Conservation (phyloP, 768 basidiomycete species). For the Cystofilobasidium ferigula region DNA sequence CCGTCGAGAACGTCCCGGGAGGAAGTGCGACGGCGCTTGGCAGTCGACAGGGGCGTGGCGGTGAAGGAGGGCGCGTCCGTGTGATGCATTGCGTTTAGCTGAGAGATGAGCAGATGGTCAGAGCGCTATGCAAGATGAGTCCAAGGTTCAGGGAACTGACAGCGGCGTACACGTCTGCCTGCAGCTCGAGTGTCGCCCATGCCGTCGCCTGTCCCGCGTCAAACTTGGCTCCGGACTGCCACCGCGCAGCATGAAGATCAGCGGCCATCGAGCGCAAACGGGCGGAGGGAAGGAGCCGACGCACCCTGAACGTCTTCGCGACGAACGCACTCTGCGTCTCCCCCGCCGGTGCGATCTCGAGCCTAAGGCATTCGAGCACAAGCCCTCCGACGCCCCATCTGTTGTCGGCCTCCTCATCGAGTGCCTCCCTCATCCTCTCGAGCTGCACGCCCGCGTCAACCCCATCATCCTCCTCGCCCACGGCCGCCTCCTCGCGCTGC, state of each 20-base stretch:
- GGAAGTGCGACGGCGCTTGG: slow-evolving; percentile 32
- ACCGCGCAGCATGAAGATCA: not conserved
- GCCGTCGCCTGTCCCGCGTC: slow-evolving; percentile 56
- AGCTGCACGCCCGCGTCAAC: not conserved
- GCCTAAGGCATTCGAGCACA: slow-evolving; percentile 9
- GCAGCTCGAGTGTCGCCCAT: slow-evolving; percentile 69
- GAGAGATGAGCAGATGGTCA: slow-evolving; percentile 6
- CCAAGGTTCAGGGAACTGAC: slow-evolving; percentile 40
- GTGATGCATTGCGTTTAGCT: not conserved
- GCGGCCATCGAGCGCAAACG: not conserved
- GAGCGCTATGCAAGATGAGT: slow-evolving; percentile 27
- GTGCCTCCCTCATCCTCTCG: slow-evolving; percentile 37
- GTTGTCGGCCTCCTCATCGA: slow-evolving; percentile 55
- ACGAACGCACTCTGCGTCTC: slow-evolving; percentile 10
- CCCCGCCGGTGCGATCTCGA: slow-evolving; percentile 17
- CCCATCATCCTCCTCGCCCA: not conserved
- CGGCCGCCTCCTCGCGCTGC: not conserved
- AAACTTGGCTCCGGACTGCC: slow-evolving; percentile 60
- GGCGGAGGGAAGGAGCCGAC: not conserved
- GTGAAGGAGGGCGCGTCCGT: slow-evolving; percentile 5
- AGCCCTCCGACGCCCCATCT: slow-evolving; percentile 58
- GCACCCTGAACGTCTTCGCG: slow-evolving; percentile 8
- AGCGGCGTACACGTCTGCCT: slow-evolving; percentile 63
- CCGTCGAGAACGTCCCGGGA: slow-evolving; percentile 28
- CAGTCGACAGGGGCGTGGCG: not conserved